These are phyloP conservation scores for Clonostachys byssicola DNA, from an alignment of 2,329 filamentous ascomycete genomes.

Conservation along the genomic window DNA sequence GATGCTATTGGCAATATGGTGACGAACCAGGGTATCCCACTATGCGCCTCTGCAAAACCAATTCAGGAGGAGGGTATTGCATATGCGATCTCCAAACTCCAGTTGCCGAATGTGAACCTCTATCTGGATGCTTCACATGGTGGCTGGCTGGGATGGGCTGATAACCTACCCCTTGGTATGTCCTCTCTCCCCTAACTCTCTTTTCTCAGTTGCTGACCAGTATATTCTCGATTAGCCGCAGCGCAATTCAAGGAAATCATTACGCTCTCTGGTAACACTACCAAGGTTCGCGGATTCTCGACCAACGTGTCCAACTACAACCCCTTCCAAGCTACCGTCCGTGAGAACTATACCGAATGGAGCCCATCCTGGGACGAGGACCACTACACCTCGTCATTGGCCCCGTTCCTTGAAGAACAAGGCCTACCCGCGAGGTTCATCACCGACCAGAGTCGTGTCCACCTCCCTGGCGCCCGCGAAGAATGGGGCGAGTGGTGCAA, in stretches of 20 bases:
- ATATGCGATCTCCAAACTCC: constrained; percentile 30
- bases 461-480: constrained; percentile 21
- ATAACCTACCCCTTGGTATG: constrained; percentile 27
- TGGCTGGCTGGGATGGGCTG: constrained; percentile 36
- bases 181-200: background rate
- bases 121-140: constrained; percentile 37
- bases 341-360: constrained; percentile 31
- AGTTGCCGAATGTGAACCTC: constrained; percentile 27
- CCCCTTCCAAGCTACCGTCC: constrained; percentile 22
- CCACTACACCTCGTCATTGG: constrained; percentile 28
- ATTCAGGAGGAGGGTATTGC: constrained; percentile 32
- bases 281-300: constrained; percentile 27
- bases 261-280: constrained; percentile 15
- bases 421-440: constrained; percentile 34
- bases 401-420: constrained; percentile 22
- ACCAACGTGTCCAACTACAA: constrained; percentile 35
- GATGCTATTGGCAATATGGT: constrained; percentile 33
- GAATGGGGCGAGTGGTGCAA: constrained; percentile 38
- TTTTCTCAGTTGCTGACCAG: background rate
- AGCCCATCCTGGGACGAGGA: constrained; percentile 29
- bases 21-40: constrained; percentile 25
- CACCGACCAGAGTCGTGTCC: constrained; percentile 32
- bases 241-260: constrained; percentile 28
- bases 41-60: constrained; percentile 24
- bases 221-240: constrained; percentile 16